Evolutionary conservation across 2,329 filamentous ascomycete genomes (phyloP), one percentile per base, ranked within the genome.

Genomic region (Calonectria ilicicola): DNA sequence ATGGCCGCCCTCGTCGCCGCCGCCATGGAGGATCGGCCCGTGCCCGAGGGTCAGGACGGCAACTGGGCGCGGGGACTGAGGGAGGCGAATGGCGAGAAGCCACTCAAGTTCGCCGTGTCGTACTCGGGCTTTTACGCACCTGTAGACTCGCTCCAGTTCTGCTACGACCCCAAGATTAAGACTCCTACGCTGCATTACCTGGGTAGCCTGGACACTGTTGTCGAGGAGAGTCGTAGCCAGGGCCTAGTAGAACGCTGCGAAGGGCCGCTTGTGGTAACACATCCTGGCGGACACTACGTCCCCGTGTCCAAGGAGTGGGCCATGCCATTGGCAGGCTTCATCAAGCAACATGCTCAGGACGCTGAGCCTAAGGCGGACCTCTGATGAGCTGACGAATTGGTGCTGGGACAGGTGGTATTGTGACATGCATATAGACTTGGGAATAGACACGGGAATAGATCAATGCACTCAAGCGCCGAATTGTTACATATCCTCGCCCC

Each of bases 251-350:
- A 95, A 27, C 87, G 86, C 71, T 95, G 90, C 82, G 88, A 82
- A 74, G 87, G 87, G 75, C 86, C 88, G 0, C 56, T 87, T 80
- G 87, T 91, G 75, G 81, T 91, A 78, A 89, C 93, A 78, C 95
- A 98, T 83, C 96, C 96, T 1, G 96, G 96, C 9, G 96, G 96
- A 0, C 96, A 98, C 83, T 95, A 98, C 80, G 90, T 98, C 80
- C 96, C 96, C 0, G 92, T 95, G 72, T 91, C 93, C 77, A 95
- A 93, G 85, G 93, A 95, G 77, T 97, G 93, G 89, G 91, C 93
- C 23, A 92, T 93, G 87, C 93, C 93, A 38, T 84, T 97, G 75
- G 92, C 93, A 5, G 91, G 89, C 0, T 98, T 96, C 81, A 91
- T 97, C 69, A 86, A 83, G 77, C 82, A 85, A 65, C 81, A 86